phyloP scores from a whole-genome alignment of 2,329 filamentous ascomycete species.

The Metarhizium brunneum region DNA sequence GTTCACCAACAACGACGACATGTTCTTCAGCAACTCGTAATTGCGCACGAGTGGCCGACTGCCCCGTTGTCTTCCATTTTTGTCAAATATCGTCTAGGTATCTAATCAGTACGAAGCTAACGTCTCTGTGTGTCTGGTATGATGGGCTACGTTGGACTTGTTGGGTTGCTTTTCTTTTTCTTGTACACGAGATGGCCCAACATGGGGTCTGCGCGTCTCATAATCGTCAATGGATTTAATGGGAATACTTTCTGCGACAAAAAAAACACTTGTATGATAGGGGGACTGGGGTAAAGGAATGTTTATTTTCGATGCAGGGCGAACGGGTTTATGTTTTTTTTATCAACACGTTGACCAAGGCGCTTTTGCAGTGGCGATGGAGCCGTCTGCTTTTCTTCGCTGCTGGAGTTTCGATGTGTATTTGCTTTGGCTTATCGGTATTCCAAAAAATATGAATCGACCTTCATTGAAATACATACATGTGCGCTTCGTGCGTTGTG shows the following conservation, averaged over 20 bases:
- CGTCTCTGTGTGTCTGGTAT: constrained; percentile 6
- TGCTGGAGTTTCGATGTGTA: constrained; percentile 8
- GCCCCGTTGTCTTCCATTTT: not conserved
- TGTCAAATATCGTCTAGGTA: constrained; percentile 2
- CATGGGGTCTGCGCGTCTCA: not conserved
- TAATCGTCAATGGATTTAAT: not conserved
- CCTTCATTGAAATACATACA: constrained; percentile 6
- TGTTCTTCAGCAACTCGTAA: constrained; percentile 38
- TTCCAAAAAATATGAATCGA: constrained; percentile 12
- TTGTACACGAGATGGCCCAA: not conserved
- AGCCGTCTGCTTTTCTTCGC: not conserved
- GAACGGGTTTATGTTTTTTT: constrained; percentile 11
- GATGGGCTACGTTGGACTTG: not conserved
- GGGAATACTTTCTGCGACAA: constrained; percentile 3
- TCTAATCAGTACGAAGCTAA: constrained; percentile 2
- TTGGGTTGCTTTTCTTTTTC: not conserved
- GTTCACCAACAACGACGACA: constrained; percentile 41
- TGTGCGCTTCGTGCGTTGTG: not conserved
- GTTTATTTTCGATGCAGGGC: constrained; percentile 8
- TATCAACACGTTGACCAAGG: constrained; percentile 3
- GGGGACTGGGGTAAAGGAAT: not conserved
- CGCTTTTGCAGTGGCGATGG: not conserved
- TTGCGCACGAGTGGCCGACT: not conserved
- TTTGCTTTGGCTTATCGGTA: constrained; percentile 9
- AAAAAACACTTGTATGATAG: not conserved